phyloP scores from a whole-genome alignment of 306 rosid genomes.

The Gynostemma pentaphyllum region DNA sequence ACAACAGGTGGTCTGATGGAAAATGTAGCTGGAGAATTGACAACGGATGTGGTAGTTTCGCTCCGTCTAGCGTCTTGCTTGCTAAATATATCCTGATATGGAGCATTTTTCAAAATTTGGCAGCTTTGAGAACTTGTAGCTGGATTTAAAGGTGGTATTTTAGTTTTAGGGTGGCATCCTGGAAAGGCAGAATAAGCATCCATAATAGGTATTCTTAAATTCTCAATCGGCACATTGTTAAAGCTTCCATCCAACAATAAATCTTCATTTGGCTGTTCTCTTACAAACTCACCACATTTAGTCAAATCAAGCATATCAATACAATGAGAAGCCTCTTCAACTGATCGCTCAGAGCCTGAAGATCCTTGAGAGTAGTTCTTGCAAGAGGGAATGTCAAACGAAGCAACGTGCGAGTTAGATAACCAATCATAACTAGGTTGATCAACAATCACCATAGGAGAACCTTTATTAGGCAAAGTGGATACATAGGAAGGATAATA shows the following conservation, averaged over 20 bases:
- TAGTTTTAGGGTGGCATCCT: constrained; percentile 21
- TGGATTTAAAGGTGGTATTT: constrained; percentile 18
- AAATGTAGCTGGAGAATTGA: constrained; percentile 14
- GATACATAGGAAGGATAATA: constrained; percentile 36
- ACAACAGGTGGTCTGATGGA: constrained; percentile 20
- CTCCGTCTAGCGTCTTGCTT: constrained; percentile 20
- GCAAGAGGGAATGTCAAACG: constrained; percentile 22
- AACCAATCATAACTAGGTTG: constrained; percentile 32
- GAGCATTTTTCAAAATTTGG: constrained; percentile 16
- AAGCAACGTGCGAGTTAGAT: constrained; percentile 18
- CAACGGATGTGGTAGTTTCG: constrained; percentile 13
- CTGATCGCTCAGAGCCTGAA: constrained; percentile 19
- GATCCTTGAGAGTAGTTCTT: constrained; percentile 23
- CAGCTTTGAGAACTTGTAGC: constrained; percentile 20
- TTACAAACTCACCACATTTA: constrained; percentile 16
- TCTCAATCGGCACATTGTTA: constrained; percentile 22
- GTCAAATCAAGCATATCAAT: constrained; percentile 22
- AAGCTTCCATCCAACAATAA: constrained; percentile 19
- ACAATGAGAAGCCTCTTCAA: constrained; percentile 21
- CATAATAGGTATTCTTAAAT: constrained; percentile 21
- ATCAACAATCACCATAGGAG: constrained; percentile 24
- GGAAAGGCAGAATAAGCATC: constrained; percentile 22
- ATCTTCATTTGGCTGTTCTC: constrained; percentile 27
- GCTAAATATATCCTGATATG: constrained; percentile 21
- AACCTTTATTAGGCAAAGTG: constrained; percentile 20